Conservation (phyloP, 78 protist genomes). For the Pigoraptor vietnamica region DNA sequence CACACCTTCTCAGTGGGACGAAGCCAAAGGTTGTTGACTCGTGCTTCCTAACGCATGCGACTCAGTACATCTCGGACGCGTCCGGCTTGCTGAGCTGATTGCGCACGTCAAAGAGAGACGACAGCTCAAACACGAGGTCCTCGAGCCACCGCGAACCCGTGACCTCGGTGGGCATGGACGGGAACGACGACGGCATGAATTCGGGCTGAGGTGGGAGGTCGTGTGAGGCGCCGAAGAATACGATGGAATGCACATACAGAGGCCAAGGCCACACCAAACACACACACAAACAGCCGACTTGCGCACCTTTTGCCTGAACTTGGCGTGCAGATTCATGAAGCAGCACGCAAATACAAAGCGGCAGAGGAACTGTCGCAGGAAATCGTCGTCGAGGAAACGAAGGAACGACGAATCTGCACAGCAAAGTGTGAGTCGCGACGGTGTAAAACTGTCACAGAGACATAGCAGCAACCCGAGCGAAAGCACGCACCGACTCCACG, state of each 20-base stretch:
- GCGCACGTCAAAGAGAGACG: background rate
- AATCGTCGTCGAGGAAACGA: background rate
- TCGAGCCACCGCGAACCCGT: background rate
- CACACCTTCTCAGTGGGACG: too few species aligned
- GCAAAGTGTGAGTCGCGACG: too few species aligned
- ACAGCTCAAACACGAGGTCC: background rate
- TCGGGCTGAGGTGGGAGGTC: background rate
- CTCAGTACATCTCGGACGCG: background rate
- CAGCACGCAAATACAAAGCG: background rate
- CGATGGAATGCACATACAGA: background rate
- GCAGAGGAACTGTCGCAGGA: background rate
- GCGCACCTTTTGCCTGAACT: background rate
- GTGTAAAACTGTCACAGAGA: too few species aligned
- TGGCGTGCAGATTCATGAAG: background rate
- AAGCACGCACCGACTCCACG: background rate
- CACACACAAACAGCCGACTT: background rate
- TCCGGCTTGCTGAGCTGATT: background rate
- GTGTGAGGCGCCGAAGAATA: too few species aligned
- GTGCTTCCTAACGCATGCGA: too few species aligned
- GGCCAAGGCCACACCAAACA: background rate
- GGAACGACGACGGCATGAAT: background rate
- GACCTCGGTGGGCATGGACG: background rate
- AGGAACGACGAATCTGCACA: background rate
- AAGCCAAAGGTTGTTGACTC: too few species aligned
- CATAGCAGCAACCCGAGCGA: background rate